Conservation (phyloP, 106 monocot species). For the Allium cepa region DNA sequence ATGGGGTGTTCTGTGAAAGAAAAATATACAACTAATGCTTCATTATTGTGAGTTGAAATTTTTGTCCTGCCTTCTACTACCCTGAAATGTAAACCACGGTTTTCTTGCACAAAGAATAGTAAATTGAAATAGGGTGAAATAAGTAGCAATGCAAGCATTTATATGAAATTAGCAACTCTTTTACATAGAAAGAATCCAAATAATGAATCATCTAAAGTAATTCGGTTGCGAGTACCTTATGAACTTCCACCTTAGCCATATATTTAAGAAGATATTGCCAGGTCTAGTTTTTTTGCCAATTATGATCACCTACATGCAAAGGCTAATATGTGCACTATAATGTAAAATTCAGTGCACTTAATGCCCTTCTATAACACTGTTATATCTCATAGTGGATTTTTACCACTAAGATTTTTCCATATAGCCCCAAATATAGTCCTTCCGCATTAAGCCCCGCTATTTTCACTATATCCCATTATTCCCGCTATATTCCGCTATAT, state of each 20-base stretch:
- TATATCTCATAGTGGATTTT: too few relatives aligned
- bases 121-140: conserved; percentile 12
- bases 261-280: conserved; percentile 65
- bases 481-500: too few relatives aligned
- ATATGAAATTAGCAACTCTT: conserved; percentile 50
- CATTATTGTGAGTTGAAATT: conserved; percentile 89
- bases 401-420: too few relatives aligned
- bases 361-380: too few relatives aligned
- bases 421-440: too few relatives aligned
- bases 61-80: conserved; percentile 58
- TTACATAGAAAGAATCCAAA: conserved; percentile 20
- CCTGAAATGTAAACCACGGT: conserved; percentile 13
- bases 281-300: too few relatives aligned
- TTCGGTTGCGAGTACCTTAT: conserved; percentile 76
- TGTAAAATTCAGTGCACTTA: too few relatives aligned
- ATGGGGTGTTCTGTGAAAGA: conserved; percentile 97
- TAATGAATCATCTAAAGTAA: conserved; percentile 26
- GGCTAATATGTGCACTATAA: too few relatives aligned
- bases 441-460: too few relatives aligned
- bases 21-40: conserved; percentile 86
- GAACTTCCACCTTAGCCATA: conserved; percentile 82
- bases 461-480: too few relatives aligned
- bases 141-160: not conserved
- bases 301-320: too few relatives aligned
- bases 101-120: conserved; percentile 60